These are phyloP conservation scores for Hypoxylon sp. DNA, from an alignment of 2,329 filamentous ascomycete species.

Conservation along the genomic window DNA sequence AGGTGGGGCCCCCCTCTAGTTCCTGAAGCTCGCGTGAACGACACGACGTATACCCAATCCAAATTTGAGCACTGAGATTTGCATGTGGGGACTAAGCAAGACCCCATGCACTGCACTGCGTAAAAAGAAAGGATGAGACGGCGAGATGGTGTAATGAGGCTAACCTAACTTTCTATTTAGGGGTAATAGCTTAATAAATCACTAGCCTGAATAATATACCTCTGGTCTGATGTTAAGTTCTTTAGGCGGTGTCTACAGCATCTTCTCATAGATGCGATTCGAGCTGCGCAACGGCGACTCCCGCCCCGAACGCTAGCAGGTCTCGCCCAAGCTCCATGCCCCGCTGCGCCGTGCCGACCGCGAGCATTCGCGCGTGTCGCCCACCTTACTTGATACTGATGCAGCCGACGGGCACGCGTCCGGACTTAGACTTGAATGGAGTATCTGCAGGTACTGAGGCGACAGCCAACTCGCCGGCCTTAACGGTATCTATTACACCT, in stretches of 20 bases:
- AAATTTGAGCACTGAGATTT: too few relatives aligned
- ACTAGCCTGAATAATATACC: too few relatives aligned
- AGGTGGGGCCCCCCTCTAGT: too few relatives aligned
- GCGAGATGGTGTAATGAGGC: too few relatives aligned
- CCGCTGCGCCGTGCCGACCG: slow-evolving; percentile 40
- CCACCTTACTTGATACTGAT: slow-evolving; percentile 41
- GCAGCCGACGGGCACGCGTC: slow-evolving; percentile 42
- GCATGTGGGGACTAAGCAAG: too few relatives aligned
- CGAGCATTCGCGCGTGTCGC: slow-evolving; percentile 43
- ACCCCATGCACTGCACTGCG: too few relatives aligned
- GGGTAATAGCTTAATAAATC: too few relatives aligned
- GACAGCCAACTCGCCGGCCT: slow-evolving; percentile 43
- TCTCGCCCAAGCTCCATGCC: slow-evolving; percentile 46
- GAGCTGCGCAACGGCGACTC: slow-evolving; percentile 36
- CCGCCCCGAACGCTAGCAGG: slow-evolving; percentile 47
- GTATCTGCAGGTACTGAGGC: slow-evolving; percentile 27
- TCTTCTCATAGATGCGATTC: slow-evolving; percentile 48
- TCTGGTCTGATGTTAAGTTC: too few relatives aligned
- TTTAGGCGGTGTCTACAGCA: slow-evolving; percentile 12
- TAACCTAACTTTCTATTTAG: too few relatives aligned
- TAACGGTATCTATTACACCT: slow-evolving; percentile 41
- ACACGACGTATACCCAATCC: too few relatives aligned
- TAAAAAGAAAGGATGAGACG: too few relatives aligned
- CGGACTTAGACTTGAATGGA: neutral
- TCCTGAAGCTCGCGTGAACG: too few relatives aligned